Conservation (phyloP, 2,329 filamentous ascomycete genomes). For the Monosporascus sp. region DNA sequence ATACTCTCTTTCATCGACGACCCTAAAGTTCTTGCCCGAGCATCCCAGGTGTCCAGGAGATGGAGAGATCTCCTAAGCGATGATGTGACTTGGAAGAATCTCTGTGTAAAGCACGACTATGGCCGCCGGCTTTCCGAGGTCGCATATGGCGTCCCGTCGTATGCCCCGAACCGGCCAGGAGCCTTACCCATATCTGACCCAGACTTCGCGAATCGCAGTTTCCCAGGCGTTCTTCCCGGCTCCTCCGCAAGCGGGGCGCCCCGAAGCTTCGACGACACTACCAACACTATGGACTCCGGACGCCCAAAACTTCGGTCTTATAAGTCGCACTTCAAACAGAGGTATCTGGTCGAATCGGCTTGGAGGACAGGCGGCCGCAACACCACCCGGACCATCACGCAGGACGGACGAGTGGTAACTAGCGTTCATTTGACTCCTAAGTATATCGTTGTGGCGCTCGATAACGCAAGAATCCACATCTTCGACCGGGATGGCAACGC, state of each 20-base stretch:
- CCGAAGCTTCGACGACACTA: constrained; percentile 52
- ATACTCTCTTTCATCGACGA: constrained; percentile 97
- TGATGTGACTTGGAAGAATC: constrained; percentile 96
- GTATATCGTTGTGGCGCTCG: constrained; percentile 94
- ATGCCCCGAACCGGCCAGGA: constrained; percentile 25
- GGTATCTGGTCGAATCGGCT: constrained; percentile 93
- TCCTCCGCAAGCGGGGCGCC: constrained; percentile 31
- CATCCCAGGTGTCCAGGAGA: constrained; percentile 90
- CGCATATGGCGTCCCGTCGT: constrained; percentile 28
- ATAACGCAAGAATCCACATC: constrained; percentile 98
- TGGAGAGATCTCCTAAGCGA: constrained; percentile 93
- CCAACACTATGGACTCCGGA: constrained; percentile 31
- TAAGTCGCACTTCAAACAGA: constrained; percentile 95
- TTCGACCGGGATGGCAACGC: constrained; percentile 89
- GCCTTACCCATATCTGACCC: constrained; percentile 29
- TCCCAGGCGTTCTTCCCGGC: constrained; percentile 38
- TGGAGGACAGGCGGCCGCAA: constrained; percentile 90
- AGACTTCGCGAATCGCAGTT: constrained; percentile 33
- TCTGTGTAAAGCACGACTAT: constrained; percentile 95
- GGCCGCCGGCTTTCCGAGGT: constrained; percentile 53
- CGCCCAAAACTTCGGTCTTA: constrained; percentile 73
- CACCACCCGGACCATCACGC: constrained; percentile 82
- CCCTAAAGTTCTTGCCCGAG: constrained; percentile 84
- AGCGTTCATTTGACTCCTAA: constrained; percentile 90
- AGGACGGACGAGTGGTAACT: constrained; percentile 94